Base-by-base conservation (phyloP, 1,284 basidiomycete genomes). In the Rhizopogon parksii region DNA sequence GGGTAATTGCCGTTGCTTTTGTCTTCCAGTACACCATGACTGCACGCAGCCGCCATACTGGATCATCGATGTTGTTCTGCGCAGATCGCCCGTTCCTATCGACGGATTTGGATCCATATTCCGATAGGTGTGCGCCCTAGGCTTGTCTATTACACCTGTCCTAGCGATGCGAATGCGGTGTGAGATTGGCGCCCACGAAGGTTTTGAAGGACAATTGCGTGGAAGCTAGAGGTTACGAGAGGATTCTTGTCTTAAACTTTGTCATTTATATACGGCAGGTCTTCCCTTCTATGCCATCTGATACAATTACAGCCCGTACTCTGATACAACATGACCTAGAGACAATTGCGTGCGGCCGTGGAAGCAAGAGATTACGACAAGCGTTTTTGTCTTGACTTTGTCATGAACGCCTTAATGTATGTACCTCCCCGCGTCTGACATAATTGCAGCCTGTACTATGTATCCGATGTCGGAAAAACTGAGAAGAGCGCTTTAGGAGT, bases 161-260 rank as follows among this genome's bases (percentile, higher is more conserved):
- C 30, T 32, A 12, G 11, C 11, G 9, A 32, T 32, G 9, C 30
- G 30, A 32, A 32, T 17, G 6, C 40, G 9, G 17, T 25, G 39
- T 50, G 38, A 36, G 48, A 40, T 39, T 43, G 32, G n/a, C 30
- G 50, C 37, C 15, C 51, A 37, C 50, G 36, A 40, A 32, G 25
- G 49, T 40, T 38, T 32, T 1, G 12, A 19, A 21, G 19, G 40
- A 52, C 51, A 52, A 52, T 52, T 52, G 50, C 15, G 35, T 43
- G 35, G 49, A 40, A 39, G 27, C 15, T 25, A 11, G 43, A 21
- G 21, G 8, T 30, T 21, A 45, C 14, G 25, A 30, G 40, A 40
- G 47, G 9, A 14, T n/a, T 19, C 15, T 32, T 47, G 39, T 21
- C 27, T 30, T 27, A 17, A 19, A 42, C 36, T 50, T 37, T 48